Conservation (phyloP, 768 basidiomycete genomes). For the Trametes villosa region DNA sequence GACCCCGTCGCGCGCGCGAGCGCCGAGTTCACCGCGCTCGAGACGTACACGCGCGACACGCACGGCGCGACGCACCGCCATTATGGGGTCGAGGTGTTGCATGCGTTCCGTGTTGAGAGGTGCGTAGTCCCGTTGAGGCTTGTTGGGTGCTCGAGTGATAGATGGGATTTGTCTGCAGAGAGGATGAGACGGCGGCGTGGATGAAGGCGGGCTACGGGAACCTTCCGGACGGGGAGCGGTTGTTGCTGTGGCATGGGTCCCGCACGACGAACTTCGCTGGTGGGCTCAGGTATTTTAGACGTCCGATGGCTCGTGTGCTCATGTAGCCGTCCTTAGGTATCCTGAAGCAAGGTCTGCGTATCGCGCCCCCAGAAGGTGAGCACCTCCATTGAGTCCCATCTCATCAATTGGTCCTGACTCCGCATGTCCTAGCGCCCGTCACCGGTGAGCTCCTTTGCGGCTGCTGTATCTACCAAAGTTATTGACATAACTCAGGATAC, state of each 20-base stretch:
- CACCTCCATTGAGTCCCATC: too few species aligned
- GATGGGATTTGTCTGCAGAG: slow-evolving; percentile 32
- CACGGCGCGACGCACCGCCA: slow-evolving; percentile 59
- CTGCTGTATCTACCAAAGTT: neutral
- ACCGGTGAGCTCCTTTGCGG: slow-evolving; percentile 38
- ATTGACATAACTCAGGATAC: slow-evolving; percentile 38
- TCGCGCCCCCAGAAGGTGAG: slow-evolving; percentile 66
- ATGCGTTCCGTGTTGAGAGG: slow-evolving; percentile 62
- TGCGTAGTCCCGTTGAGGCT: slow-evolving; percentile 20
- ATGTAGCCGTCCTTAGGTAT: slow-evolving; percentile 43
- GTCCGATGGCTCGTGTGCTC: neutral
- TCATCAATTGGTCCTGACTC: too few species aligned
- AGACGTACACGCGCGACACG: slow-evolving; percentile 55
- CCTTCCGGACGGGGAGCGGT: slow-evolving; percentile 51
- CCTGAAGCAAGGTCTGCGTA: slow-evolving; percentile 62
- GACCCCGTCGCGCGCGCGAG: slow-evolving; percentile 45
- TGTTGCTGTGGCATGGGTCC: slow-evolving; percentile 68
- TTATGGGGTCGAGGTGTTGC: slow-evolving; percentile 45
- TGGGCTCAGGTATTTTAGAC: slow-evolving; percentile 12
- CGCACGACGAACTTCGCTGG: slow-evolving; percentile 67
- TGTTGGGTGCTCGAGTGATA: neutral
- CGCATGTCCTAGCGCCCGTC: slow-evolving; percentile 54
- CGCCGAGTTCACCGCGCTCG: slow-evolving; percentile 53
- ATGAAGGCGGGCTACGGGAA: slow-evolving; percentile 48
- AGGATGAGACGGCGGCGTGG: slow-evolving; percentile 46